Conservation (phyloP, 1,284 basidiomycete species). For the Cutaneotrichosporon sp. region DNA sequence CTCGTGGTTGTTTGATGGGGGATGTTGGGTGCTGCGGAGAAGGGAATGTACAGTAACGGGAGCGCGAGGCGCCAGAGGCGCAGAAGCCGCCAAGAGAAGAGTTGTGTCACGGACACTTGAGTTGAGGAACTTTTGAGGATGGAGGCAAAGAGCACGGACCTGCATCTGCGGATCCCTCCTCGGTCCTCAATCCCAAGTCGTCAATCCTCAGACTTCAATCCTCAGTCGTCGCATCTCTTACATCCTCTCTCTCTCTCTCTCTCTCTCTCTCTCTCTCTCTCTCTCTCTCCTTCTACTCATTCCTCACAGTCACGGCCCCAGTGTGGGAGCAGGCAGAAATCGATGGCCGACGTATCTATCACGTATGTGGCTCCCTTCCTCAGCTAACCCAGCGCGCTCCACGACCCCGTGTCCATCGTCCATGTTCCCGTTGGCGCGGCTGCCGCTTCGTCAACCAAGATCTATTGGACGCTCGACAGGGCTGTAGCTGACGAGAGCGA, state of each 20-base stretch:
- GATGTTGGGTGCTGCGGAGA: not conserved
- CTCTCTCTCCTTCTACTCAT: not conserved
- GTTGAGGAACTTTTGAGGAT: too few relatives aligned
- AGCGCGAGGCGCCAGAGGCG: not conserved
- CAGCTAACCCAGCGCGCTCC: slow-evolving; percentile 31
- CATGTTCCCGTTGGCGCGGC: slow-evolving; percentile 41
- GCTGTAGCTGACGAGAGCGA: slow-evolving; percentile 32
- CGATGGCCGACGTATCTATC: slow-evolving; percentile 9
- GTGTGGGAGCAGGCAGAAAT: too few relatives aligned
- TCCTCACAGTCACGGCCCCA: not conserved
- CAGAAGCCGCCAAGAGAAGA: not conserved
- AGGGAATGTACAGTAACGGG: not conserved
- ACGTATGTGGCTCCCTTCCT: not conserved
- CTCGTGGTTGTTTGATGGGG: too few relatives aligned
- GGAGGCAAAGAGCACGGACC: not conserved
- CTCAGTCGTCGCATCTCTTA: too few relatives aligned
- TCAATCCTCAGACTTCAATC: too few relatives aligned
- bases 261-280: not conserved
- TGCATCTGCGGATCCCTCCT: not conserved
- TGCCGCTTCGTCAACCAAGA: slow-evolving; percentile 28
- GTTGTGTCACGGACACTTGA: not conserved
- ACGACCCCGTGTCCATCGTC: slow-evolving; percentile 42
- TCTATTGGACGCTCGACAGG: slow-evolving; percentile 46
- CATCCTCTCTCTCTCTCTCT: not conserved
- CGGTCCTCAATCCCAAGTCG: too few relatives aligned